A percentile compares a stretch with the other conserved stretches of the same genome.
Conservation (phyloP, 2,329 filamentous ascomycete genomes). For the Aspergillus eucalypticola region DNA sequence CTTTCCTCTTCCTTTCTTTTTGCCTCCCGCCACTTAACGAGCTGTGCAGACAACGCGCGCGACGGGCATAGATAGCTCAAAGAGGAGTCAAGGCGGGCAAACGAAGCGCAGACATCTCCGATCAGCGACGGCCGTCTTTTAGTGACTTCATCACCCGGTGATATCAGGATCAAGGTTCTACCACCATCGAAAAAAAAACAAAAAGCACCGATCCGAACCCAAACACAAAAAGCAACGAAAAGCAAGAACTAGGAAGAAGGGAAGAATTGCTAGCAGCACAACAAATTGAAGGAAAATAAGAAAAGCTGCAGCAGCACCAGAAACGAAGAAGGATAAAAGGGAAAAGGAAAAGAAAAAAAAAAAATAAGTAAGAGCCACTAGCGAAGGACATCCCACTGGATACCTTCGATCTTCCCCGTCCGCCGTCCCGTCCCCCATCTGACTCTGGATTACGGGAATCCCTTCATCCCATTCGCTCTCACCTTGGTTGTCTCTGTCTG, state of each 20-base stretch:
- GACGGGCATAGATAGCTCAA: neutral
- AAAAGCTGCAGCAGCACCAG: neutral
- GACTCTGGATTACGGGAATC: slow-evolving; percentile 16
- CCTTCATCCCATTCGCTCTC: slow-evolving; percentile 17
- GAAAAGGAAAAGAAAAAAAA: neutral
- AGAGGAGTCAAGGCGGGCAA: slow-evolving; percentile 1
- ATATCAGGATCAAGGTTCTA: neutral
- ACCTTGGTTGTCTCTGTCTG: slow-evolving; percentile 4
- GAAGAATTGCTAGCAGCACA: neutral
- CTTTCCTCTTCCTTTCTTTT: neutral
- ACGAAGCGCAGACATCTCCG: slow-evolving; percentile 1
- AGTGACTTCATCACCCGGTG: neutral
- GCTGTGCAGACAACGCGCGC: neutral
- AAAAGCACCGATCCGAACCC: neutral
- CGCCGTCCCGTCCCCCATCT: slow-evolving; percentile 21
- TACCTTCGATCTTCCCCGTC: slow-evolving; percentile 19
- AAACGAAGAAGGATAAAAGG: neutral
- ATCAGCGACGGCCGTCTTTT: slow-evolving; percentile 1
- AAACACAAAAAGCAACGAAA: slow-evolving; percentile 2
- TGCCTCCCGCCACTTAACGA: slow-evolving; percentile 17
- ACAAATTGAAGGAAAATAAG: neutral
- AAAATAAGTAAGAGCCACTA: slow-evolving; percentile 14
- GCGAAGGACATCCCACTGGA: slow-evolving; percentile 11
- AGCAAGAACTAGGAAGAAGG: neutral
- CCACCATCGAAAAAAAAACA: neutral